A percentile compares a stretch with the other conserved stretches of the same genome.
These are phyloP conservation scores for Penicillium sp. DNA, from an alignment of 2,329 filamentous ascomycete species.

Conservation along the genomic window DNA sequence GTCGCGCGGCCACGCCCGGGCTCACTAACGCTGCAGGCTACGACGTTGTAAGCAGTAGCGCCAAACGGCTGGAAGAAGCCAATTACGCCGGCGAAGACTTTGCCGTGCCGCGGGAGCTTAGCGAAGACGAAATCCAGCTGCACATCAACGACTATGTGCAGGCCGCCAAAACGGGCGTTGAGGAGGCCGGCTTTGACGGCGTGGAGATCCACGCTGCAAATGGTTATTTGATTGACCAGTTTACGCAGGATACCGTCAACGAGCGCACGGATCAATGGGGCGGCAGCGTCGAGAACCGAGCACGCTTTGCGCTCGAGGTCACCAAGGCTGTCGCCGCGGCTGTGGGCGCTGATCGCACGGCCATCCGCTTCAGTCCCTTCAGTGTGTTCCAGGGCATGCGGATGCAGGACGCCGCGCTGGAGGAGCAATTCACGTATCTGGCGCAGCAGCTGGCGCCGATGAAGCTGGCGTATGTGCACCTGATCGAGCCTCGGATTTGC, in stretches of 20 bases:
- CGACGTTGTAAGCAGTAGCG: slow-evolving; percentile 36
- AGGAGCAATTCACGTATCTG: slow-evolving; percentile 53
- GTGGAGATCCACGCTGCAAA: slow-evolving; percentile 48
- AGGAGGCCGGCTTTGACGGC: slow-evolving; percentile 49
- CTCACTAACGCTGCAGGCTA: slow-evolving; percentile 27
- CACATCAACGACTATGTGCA: slow-evolving; percentile 37
- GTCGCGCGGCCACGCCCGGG: slow-evolving; percentile 46
- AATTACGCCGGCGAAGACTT: slow-evolving; percentile 18
- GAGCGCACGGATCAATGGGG: slow-evolving; percentile 47
- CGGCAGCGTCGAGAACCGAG: slow-evolving; percentile 47
- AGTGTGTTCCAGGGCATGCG: slow-evolving; percentile 43
- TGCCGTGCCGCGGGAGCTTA: slow-evolving; percentile 22
- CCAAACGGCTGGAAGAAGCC: slow-evolving; percentile 30
- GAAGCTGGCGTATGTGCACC: slow-evolving; percentile 1
- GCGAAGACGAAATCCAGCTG: slow-evolving; percentile 38
- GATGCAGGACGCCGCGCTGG: slow-evolving; percentile 41
- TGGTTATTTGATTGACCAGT: slow-evolving; percentile 50
- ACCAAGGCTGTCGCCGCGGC: slow-evolving; percentile 37
- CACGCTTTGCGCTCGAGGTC: slow-evolving; percentile 52
- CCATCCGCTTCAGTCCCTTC: slow-evolving; percentile 42
- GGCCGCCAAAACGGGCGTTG: slow-evolving; percentile 48
- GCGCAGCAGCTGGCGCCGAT: background rate
- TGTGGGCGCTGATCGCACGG: slow-evolving; percentile 41
- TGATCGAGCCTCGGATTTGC: slow-evolving; percentile 1
- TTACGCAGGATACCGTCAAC: slow-evolving; percentile 46